Evolutionary conservation across 768 basidiomycete species (phyloP).

Genomic region (Rhodotorula kratochvilovae): DNA sequence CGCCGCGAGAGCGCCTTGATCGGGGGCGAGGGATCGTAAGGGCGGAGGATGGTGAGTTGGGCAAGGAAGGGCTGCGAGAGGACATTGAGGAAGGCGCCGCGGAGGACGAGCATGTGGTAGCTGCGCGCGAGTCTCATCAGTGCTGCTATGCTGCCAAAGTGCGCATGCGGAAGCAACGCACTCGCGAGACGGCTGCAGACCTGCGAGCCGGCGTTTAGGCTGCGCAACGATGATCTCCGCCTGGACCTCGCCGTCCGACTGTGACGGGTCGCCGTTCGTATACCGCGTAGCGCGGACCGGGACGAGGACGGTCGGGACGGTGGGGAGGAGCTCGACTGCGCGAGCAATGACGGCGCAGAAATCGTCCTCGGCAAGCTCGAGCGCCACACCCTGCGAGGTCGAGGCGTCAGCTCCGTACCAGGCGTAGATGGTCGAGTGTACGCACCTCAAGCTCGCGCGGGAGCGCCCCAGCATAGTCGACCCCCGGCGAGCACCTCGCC

Average conservation of each 20-base stretch:
- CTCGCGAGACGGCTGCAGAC: constrained; percentile 16
- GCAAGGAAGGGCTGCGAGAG: constrained; percentile 25
- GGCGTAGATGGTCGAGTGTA: too few relatives aligned
- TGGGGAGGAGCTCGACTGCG: not conserved
- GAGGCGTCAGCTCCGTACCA: too few relatives aligned
- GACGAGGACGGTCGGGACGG: not conserved
- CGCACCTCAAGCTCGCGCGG: constrained; percentile 29
- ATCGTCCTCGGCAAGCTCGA: not conserved
- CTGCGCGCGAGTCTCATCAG: not conserved
- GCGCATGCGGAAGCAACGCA: not conserved
- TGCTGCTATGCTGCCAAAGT: not conserved
- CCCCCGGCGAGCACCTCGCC: constrained; percentile 16
- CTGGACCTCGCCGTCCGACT: not conserved
- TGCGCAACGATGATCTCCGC: not conserved
- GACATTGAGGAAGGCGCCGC: constrained; percentile 27
- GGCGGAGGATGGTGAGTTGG: constrained; percentile 19
- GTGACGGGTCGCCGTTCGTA: constrained; percentile 14
- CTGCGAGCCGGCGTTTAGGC: not conserved
- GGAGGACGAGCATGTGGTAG: constrained; percentile 15
- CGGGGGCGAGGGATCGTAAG: constrained; percentile 8
- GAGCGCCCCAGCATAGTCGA: constrained; percentile 11
- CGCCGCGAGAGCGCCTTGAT: constrained; percentile 39
- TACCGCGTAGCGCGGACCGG: constrained; percentile 3
- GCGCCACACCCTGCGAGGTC: constrained; percentile 7
- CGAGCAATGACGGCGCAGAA: not conserved